Conservation (phyloP, 768 basidiomycete species). For the Pulveroboletus sp. region DNA sequence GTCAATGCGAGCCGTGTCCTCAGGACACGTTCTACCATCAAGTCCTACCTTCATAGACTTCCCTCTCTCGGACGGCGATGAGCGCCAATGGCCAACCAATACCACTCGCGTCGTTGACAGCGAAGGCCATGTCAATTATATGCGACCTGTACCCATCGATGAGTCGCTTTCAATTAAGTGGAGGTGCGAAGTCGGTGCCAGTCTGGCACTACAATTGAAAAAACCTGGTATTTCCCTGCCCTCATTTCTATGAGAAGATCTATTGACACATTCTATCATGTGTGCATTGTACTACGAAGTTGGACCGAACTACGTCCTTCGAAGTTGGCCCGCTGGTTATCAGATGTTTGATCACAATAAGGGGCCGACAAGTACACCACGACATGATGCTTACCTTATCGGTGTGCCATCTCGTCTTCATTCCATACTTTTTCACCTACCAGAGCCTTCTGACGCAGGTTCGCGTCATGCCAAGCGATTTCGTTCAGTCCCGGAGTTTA, state of each 20-base stretch:
- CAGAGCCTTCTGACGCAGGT: slow-evolving; percentile 22
- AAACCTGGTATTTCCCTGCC: slow-evolving; percentile 44
- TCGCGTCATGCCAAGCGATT: slow-evolving; percentile 49
- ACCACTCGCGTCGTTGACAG: slow-evolving; percentile 48
- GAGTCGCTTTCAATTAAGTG: slow-evolving; percentile 54
- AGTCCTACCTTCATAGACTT: slow-evolving; percentile 59
- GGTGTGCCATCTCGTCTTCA: slow-evolving; percentile 40
- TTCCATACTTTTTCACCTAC: neutral
- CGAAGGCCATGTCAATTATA: slow-evolving; percentile 69
- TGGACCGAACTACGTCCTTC: slow-evolving; percentile 55
- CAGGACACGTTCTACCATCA: slow-evolving; percentile 37
- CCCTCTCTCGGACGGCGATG: slow-evolving; percentile 55
- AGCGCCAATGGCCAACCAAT: slow-evolving; percentile 50
- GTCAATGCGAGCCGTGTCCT: slow-evolving; percentile 15
- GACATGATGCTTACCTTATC: slow-evolving; percentile 76
- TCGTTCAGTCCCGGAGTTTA: slow-evolving; percentile 81
- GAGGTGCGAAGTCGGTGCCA: slow-evolving; percentile 41
- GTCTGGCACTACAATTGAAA: slow-evolving; percentile 41
- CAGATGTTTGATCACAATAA: slow-evolving; percentile 73
- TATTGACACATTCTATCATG: slow-evolving; percentile 1
- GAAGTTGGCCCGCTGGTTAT: slow-evolving; percentile 64
- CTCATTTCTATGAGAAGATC: neutral
- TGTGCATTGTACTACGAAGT: neutral
- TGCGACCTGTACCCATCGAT: slow-evolving; percentile 50
- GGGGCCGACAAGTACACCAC: slow-evolving; percentile 45